Percentiles rank a stretch among this genome's conserved stretches.
These are phyloP conservation scores for Selaginella tamariscina DNA, from an alignment of 75 land plant genomes.

Conservation along the genomic window DNA sequence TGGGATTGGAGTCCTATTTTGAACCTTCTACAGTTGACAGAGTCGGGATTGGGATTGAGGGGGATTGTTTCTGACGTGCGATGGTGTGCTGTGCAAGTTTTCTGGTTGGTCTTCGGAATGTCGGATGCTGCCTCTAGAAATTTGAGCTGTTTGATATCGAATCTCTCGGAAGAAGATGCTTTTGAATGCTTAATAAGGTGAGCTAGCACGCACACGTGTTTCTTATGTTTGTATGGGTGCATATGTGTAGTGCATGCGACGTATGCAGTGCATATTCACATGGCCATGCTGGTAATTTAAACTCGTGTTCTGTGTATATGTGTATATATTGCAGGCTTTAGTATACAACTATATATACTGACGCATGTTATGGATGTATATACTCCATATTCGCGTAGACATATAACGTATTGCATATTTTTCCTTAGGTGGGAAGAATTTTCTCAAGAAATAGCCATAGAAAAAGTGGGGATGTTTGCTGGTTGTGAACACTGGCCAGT, in stretches of 20 bases:
- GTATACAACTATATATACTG: no score
- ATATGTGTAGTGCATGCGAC: no score
- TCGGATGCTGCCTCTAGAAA: conserved; percentile 37
- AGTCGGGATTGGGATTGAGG: neutral
- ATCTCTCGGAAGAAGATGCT: conserved; percentile 32
- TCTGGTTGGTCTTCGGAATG: conserved; percentile 39
- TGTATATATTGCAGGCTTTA: no score
- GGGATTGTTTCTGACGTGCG: conserved; percentile 37
- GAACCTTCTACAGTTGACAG: conserved; percentile 34
- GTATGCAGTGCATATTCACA: no score
- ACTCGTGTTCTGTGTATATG: no score
- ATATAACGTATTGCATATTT: neutral
- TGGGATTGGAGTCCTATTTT: conserved; percentile 96
- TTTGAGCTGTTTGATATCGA: conserved; percentile 30
- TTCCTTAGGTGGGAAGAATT: conserved; percentile 59
- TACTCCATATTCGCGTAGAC: no score
- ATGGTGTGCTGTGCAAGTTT: conserved; percentile 70
- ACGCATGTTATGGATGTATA: no score
- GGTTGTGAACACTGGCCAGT: neutral
- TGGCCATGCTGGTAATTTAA: no score
- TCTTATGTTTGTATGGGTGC: neutral
- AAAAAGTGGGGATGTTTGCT: conserved; percentile 65
- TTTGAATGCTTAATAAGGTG: conserved; percentile 52
- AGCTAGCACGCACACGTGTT: no score
- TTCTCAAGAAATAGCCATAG: conserved; percentile 61